Conservation (phyloP, 2,329 filamentous ascomycete genomes). For the Thielaviopsis punctulata region DNA sequence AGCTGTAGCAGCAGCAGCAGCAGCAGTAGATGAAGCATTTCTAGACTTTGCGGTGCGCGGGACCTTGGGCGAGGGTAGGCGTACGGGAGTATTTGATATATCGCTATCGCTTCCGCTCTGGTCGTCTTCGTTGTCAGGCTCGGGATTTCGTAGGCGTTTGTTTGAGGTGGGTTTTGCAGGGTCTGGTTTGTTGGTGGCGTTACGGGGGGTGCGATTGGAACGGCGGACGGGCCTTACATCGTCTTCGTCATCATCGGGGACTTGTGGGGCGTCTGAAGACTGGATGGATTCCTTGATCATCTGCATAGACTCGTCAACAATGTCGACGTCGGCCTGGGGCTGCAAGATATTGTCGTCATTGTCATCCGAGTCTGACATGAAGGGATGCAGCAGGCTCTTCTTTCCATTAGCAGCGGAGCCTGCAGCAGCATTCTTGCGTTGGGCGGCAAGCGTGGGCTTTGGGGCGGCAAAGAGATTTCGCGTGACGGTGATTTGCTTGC, state of each 20-base stretch:
- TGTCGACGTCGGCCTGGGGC: constrained; percentile 14
- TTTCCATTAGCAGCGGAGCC: constrained; percentile 1
- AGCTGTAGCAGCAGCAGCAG: not conserved
- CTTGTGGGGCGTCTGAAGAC: constrained; percentile 13
- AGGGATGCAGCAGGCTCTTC: not conserved
- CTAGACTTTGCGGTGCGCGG: not conserved
- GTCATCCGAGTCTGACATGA: constrained; percentile 15
- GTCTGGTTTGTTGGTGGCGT: constrained; percentile 3
- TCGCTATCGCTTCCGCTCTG: not conserved
- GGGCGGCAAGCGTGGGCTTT: constrained; percentile 14
- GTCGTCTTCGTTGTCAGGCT: not conserved
- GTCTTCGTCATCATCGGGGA: constrained; percentile 16
- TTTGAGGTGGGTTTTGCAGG: not conserved
- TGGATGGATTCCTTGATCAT: constrained; percentile 20
- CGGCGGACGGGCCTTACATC: constrained; percentile 16
- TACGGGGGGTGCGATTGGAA: constrained; percentile 11
- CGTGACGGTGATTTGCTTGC: constrained; percentile 24
- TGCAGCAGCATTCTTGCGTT: constrained; percentile 6
- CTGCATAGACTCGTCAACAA: constrained; percentile 26
- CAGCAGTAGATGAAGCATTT: too few relatives aligned
- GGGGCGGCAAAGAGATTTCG: constrained; percentile 36
- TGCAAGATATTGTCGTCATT: constrained; percentile 15
- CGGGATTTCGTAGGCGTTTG: not conserved
- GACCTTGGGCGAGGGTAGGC: not conserved
- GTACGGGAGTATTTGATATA: not conserved